Conservation (phyloP, 768 basidiomycete genomes). For the Naematelia encephala region DNA sequence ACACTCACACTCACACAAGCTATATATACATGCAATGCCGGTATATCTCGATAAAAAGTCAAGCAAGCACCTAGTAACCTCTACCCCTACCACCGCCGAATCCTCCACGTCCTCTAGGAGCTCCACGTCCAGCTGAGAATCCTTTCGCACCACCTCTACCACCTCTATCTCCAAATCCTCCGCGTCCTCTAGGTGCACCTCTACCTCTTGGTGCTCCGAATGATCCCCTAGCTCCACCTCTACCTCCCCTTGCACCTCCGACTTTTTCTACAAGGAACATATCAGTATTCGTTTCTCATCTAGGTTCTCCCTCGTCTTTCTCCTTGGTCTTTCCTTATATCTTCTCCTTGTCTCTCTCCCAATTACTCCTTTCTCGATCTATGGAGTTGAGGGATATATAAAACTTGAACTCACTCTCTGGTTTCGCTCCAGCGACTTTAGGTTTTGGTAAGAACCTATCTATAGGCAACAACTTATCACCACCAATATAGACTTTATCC, state of each 20-base stretch:
- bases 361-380: background rate
- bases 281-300: background rate
- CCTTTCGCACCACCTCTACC: constrained; percentile 20
- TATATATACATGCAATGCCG: too few species aligned
- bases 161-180: constrained; percentile 30
- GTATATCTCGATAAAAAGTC: too few species aligned
- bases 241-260: constrained; percentile 31
- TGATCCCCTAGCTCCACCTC: constrained; percentile 29
- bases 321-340: background rate
- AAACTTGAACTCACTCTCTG: constrained; percentile 28
- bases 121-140: constrained; percentile 18
- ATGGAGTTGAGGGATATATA: background rate
- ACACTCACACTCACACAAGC: too few species aligned
- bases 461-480: constrained; percentile 94
- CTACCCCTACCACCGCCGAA: constrained; percentile 4
- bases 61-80: background rate
- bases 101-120: constrained; percentile 25
- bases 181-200: constrained; percentile 35
- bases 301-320: background rate
- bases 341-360: background rate
- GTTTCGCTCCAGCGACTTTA: constrained; percentile 67
- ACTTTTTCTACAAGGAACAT: background rate
- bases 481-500: constrained; percentile 94
- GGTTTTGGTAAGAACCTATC: constrained; percentile 97
- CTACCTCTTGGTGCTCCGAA: constrained; percentile 41